Evolutionary conservation across 257 asterid species (phyloP).

Genomic region (Solanum neorickii): DNA sequence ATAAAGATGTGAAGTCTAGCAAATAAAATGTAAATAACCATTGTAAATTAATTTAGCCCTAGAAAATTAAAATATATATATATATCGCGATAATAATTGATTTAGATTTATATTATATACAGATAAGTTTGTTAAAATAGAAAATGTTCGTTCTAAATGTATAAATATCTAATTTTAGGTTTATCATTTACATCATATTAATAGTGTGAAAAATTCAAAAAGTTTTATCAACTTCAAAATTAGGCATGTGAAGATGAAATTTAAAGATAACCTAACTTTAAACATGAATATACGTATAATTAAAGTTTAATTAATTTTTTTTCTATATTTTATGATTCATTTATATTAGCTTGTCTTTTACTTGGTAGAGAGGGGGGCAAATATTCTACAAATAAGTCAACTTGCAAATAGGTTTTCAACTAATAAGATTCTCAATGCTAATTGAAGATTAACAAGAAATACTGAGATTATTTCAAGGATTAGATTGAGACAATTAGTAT

Average conservation of each 20-base stretch:
- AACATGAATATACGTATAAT: neutral
- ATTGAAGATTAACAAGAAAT: neutral
- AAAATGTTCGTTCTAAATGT: neutral
- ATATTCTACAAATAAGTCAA: neutral
- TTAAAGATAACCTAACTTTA: neutral
- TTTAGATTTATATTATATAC: neutral
- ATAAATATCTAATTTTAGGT: neutral
- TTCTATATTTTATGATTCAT: neutral
- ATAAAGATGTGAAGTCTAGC: neutral
- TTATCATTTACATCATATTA: neutral
- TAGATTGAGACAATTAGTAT: neutral
- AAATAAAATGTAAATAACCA: neutral
- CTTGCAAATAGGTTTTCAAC: neutral
- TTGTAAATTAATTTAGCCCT: neutral
- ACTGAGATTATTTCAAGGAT: neutral
- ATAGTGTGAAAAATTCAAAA: neutral
- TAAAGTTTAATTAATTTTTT: neutral
- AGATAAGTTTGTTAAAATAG: neutral
- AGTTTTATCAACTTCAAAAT: neutral
- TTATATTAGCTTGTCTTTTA: neutral
- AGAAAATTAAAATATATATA: no score
- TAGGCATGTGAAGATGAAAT: neutral
- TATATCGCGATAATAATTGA: neutral
- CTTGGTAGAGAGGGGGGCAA: neutral
- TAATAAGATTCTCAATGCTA: neutral